Conservation (phyloP, 2,329 filamentous ascomycete genomes). For the Monosporascus ibericus region DNA sequence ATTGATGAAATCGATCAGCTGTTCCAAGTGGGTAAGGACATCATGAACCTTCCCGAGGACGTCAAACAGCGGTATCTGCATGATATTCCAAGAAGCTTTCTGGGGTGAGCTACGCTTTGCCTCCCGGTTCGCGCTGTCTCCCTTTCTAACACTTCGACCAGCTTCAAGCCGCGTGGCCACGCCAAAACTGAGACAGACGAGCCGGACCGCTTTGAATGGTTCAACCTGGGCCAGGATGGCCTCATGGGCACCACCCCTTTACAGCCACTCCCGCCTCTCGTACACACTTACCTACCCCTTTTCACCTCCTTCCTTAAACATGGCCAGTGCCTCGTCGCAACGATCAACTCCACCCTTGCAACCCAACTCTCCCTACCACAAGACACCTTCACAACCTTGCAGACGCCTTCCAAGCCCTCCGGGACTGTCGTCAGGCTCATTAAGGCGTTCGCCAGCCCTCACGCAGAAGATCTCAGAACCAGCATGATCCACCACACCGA, state of each 20-base stretch:
- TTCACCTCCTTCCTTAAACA: constrained; percentile 10
- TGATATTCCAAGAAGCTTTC: constrained; percentile 8
- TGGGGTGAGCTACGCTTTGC: constrained; percentile 5
- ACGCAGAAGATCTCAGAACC: constrained; percentile 11
- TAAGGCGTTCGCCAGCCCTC: constrained; percentile 10
- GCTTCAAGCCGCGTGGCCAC: constrained; percentile 10
- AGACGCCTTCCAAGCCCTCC: constrained; percentile 17
- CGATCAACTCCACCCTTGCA: constrained; percentile 14
- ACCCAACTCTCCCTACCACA: constrained; percentile 17
- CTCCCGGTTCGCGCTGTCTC: not conserved
- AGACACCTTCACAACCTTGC: constrained; percentile 18
- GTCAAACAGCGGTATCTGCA: constrained; percentile 6
- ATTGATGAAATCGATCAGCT: constrained; percentile 11
- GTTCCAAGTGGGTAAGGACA: constrained; percentile 3
- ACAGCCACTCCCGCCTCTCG: constrained; percentile 7
- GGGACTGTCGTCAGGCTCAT: constrained; percentile 16
- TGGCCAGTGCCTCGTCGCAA: constrained; percentile 7
- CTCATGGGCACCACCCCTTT: constrained; percentile 15
- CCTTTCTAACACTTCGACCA: not conserved
- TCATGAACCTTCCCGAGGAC: constrained; percentile 5
- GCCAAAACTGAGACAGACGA: constrained; percentile 16
- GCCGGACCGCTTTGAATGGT: constrained; percentile 23
- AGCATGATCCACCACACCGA: constrained; percentile 28
- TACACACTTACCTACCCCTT: constrained; percentile 1
- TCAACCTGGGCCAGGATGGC: constrained; percentile 24